Evolutionary conservation across 2,329 filamentous ascomycete species (phyloP).

Genomic region (Apiospora malaysiana): DNA sequence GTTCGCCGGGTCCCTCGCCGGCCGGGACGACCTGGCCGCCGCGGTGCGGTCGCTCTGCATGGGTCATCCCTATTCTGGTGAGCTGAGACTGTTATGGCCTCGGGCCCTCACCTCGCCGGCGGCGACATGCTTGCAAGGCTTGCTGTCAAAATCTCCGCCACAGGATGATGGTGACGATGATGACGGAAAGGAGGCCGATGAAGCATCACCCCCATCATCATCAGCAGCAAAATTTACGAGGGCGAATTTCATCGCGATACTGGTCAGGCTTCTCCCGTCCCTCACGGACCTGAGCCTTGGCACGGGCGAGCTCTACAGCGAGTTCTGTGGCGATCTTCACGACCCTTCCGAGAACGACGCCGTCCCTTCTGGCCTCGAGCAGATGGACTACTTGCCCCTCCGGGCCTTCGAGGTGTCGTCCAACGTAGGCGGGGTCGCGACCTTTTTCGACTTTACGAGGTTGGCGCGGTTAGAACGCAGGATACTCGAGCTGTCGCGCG

Average conservation of each 20-base stretch:
- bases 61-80: not conserved
- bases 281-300: slow-evolving; percentile 5
- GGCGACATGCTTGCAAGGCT: not conserved
- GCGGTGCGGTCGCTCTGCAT: not conserved
- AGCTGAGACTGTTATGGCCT: not conserved
- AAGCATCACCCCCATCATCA: too few relatives aligned
- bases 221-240: too few relatives aligned
- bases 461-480: not conserved
- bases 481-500: not conserved
- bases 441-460: not conserved
- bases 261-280: not conserved
- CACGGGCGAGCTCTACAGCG: not conserved
- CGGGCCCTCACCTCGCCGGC: not conserved
- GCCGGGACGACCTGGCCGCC: not conserved
- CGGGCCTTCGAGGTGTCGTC: not conserved
- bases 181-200: too few relatives aligned
- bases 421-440: not conserved
- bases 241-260: too few relatives aligned
- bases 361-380: not conserved
- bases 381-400: not conserved
- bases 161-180: too few relatives aligned
- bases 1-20: not conserved
- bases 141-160: not conserved
- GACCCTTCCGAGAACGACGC: not conserved
- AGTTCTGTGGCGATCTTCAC: too few relatives aligned